A percentile compares a stretch with the other conserved stretches of the same genome.
These are phyloP conservation scores for Globisporangium nagaii DNA, from an alignment of 352 stramenopile genomes.

Conservation along the genomic window DNA sequence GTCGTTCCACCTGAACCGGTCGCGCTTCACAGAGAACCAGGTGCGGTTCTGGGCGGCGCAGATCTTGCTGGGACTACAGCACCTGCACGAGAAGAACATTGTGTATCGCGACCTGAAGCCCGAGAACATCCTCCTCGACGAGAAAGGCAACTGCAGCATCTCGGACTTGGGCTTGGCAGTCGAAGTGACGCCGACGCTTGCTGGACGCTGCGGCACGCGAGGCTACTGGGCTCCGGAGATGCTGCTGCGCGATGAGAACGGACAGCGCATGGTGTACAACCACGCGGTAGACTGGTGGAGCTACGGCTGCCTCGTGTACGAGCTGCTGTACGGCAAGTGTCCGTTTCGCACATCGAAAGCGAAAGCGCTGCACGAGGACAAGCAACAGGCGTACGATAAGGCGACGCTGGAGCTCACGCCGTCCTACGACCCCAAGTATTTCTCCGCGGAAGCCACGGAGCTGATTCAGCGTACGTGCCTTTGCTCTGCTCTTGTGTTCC, in stretches of 20 bases:
- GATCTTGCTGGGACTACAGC: slow-evolving; percentile 67
- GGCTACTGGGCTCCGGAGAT: slow-evolving; percentile 97
- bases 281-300: slow-evolving; percentile 97
- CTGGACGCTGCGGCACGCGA: slow-evolving; percentile 64
- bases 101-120: slow-evolving; percentile 88
- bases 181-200: slow-evolving; percentile 87
- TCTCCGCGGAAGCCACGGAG: slow-evolving; percentile 66
- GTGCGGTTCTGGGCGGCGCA: slow-evolving; percentile 83
- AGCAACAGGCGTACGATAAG: slow-evolving; percentile 85
- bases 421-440: slow-evolving; percentile 76
- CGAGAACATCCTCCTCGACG: slow-evolving; percentile 89
- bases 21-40: slow-evolving; percentile 60
- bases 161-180: slow-evolving; percentile 96
- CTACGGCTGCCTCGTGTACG: slow-evolving; percentile 96
- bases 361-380: slow-evolving; percentile 89
- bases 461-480: slow-evolving; percentile 63
- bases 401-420: slow-evolving; percentile 72
- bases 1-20: slow-evolving; percentile 74
- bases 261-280: slow-evolving; percentile 92
- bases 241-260: slow-evolving; percentile 86
- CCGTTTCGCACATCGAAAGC: slow-evolving; percentile 95
- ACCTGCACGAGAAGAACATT: slow-evolving; percentile 89
- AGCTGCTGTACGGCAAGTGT: slow-evolving; percentile 95
- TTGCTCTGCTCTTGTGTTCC: neutral
- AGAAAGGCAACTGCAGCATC: slow-evolving; percentile 94